phyloP scores from a whole-genome alignment of 495 filamentous ascomycete species.

The Choiromyces venosus region DNA sequence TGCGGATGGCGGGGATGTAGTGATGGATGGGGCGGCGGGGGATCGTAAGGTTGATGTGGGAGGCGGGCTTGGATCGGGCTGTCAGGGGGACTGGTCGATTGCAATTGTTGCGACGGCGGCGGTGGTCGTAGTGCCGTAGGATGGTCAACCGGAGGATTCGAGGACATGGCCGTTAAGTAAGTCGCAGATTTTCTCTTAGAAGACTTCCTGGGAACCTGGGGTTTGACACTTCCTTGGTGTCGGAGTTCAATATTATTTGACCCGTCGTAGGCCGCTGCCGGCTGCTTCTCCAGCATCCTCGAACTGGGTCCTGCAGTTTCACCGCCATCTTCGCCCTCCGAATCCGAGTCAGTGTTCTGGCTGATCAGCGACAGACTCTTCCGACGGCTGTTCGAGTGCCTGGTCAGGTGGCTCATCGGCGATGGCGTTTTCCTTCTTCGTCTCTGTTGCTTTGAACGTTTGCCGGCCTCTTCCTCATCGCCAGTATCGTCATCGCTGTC shows the following conservation, averaged over 20 bases:
- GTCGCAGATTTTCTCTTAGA: constrained; percentile 50
- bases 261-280: constrained; percentile 9
- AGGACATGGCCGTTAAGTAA: constrained; percentile 26
- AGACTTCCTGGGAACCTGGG: constrained; percentile 57
- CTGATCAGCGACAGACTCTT: constrained; percentile 46
- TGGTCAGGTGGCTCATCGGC: constrained; percentile 60
- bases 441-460: constrained; percentile 1
- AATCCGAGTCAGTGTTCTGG: constrained; percentile 28
- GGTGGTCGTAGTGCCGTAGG: constrained; percentile 30
- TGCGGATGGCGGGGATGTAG: constrained; percentile 26
- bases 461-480: constrained; percentile 19
- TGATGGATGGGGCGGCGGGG: constrained; percentile 31
- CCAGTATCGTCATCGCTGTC: constrained; percentile 20
- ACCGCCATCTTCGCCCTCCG: constrained; percentile 20
- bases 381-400: constrained; percentile 41
- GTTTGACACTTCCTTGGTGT: constrained; percentile 40
- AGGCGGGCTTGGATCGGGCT: constrained; percentile 31
- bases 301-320: constrained; percentile 34
- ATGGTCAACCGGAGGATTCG: constrained; percentile 26
- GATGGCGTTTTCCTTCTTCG: constrained; percentile 40
- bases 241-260: constrained; percentile 29
- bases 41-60: constrained; percentile 34
- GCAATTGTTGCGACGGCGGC: constrained; percentile 36
- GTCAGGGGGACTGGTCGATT: constrained; percentile 34
- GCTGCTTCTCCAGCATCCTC: constrained; percentile 37